Conservation (phyloP, 139 green algal species). For the Haematococcus sp. region DNA sequence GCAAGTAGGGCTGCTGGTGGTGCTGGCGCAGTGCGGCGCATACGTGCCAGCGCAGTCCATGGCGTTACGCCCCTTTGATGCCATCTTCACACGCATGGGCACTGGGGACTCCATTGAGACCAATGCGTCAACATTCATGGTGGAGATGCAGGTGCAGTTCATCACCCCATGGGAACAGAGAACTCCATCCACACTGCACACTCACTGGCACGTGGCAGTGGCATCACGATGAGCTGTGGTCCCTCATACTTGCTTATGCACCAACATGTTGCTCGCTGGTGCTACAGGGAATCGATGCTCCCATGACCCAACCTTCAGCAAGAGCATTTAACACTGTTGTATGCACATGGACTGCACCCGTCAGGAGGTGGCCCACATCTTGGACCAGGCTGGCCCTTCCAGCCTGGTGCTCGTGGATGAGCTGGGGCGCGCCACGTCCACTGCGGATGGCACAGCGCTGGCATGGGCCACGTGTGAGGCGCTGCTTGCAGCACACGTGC, state of each 20-base stretch:
- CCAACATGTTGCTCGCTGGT: no score
- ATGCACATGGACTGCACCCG: no score
- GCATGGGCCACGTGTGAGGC: slow-evolving; percentile 69
- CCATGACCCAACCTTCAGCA: no score
- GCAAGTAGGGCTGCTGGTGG: slow-evolving; percentile 67
- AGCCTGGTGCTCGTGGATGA: slow-evolving; percentile 85
- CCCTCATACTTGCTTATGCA: no score
- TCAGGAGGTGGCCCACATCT: slow-evolving; percentile 61
- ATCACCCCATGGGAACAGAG: no score
- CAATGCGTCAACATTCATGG: slow-evolving; percentile 76
- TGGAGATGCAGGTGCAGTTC: slow-evolving; percentile 81
- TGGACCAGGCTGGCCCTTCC: slow-evolving; percentile 33
- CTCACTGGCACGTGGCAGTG: no score
- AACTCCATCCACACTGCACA: no score
- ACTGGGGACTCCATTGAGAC: slow-evolving; percentile 73
- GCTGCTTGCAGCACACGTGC: slow-evolving; percentile 29
- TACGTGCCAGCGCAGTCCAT: slow-evolving; percentile 70
- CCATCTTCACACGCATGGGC: slow-evolving; percentile 70
- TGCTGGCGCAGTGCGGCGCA: slow-evolving; percentile 78
- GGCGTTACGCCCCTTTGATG: slow-evolving; percentile 41
- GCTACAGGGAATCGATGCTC: no score
- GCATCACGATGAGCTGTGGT: no score
- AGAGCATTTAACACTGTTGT: no score
- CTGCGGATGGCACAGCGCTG: slow-evolving; percentile 70
- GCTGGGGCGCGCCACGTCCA: slow-evolving; percentile 71